phyloP scores from a whole-genome alignment of 1,284 basidiomycete species.

The Ustilago lituana region DNA sequence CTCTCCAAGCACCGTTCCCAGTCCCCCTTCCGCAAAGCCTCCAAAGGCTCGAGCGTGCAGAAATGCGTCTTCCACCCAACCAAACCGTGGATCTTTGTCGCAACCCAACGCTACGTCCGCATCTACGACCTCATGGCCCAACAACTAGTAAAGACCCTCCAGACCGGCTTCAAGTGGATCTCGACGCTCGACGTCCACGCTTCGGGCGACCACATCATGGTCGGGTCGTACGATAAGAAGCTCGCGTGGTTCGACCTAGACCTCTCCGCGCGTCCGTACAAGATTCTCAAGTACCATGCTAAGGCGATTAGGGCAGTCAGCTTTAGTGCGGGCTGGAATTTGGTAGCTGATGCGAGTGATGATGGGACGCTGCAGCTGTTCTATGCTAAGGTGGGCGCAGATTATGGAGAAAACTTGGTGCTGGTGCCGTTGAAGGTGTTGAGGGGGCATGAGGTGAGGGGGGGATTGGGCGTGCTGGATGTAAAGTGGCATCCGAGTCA shows the following conservation, averaged over 20 bases:
- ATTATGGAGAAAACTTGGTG: constrained; percentile 88
- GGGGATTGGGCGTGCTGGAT: constrained; percentile 90
- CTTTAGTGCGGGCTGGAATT: constrained; percentile 83
- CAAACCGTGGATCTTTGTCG: constrained; percentile 96
- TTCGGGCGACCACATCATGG: constrained; percentile 83
- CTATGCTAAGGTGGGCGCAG: constrained; percentile 85
- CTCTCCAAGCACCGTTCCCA: constrained; percentile 91
- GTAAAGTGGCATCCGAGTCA: constrained; percentile 87
- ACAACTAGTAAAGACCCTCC: constrained; percentile 88
- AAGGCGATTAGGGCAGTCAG: constrained; percentile 89
- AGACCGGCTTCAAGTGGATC: constrained; percentile 95
- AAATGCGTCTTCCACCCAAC: constrained; percentile 91
- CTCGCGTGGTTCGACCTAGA: constrained; percentile 99
- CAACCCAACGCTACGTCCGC: constrained; percentile 96
- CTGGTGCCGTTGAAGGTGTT: constrained; percentile 98
- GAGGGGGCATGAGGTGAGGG: constrained; percentile 82
- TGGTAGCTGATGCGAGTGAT: constrained; percentile 94
- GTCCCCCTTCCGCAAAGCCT: constrained; percentile 89
- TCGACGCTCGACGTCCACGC: constrained; percentile 96
- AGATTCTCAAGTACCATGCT: constrained; percentile 93
- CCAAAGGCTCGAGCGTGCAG: constrained; percentile 86
- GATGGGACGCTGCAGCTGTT: constrained; percentile 97
- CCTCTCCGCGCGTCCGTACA: constrained; percentile 93
- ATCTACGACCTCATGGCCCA: constrained; percentile 95
- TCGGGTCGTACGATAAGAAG: constrained; percentile 96